These are phyloP conservation scores for Neurospora sp. DNA, from an alignment of 495 filamentous ascomycete species.

Conservation along the genomic window DNA sequence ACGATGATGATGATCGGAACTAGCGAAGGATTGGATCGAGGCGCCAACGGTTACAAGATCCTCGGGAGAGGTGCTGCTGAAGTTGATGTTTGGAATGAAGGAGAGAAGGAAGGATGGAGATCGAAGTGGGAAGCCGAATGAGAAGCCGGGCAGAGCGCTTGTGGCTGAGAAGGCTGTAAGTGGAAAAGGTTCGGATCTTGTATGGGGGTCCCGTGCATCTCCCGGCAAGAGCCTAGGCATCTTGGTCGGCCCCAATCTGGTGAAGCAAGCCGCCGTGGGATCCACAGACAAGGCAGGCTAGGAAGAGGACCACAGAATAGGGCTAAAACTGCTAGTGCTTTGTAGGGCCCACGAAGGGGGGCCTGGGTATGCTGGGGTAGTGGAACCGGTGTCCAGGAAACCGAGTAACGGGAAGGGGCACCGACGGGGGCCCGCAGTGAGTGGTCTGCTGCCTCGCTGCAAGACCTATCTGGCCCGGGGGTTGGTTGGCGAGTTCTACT, in stretches of 20 bases:
- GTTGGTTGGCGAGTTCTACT: not conserved
- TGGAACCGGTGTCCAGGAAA: conserved; percentile 8
- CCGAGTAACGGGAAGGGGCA: conserved; percentile 11
- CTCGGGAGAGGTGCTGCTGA: not conserved
- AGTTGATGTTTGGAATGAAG: not conserved
- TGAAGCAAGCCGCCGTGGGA: conserved; percentile 13
- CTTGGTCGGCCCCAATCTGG: conserved; percentile 19
- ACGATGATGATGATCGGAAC: not conserved
- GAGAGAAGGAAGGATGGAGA: conserved; percentile 1
- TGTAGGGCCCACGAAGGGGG: not conserved
- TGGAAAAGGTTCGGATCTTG: conserved; percentile 7
- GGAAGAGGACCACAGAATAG: not conserved
- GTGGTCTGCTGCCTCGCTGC: conserved; percentile 1
- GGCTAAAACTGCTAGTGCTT: conserved; percentile 4
- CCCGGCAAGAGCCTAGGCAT: conserved; percentile 13
- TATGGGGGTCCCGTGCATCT: conserved; percentile 10
- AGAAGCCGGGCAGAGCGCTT: conserved; percentile 1
- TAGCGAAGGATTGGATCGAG: not conserved
- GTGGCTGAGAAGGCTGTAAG: not conserved
- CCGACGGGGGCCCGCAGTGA: conserved; percentile 2
- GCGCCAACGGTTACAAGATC: not conserved
- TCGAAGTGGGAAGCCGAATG: conserved; percentile 6
- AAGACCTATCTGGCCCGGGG: not conserved
- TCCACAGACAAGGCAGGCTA: conserved; percentile 15
- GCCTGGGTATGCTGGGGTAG: conserved; percentile 4